Evolutionary conservation across 2,329 filamentous ascomycete species (phyloP).

Genomic region (Curvularia spicifera): DNA sequence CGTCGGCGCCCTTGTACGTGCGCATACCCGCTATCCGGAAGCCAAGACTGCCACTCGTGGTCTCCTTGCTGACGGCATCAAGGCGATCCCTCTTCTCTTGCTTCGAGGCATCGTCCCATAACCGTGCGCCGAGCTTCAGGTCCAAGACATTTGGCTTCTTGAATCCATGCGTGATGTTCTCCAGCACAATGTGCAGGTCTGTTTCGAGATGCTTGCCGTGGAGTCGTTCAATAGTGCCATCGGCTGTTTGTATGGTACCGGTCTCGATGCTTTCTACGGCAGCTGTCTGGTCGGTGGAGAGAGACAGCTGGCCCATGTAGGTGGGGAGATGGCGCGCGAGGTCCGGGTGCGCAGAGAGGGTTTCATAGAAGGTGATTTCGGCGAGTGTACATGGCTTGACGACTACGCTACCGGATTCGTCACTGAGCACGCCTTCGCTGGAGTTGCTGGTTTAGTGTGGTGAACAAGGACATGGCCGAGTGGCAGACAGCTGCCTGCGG

Average conservation of each 20-base stretch:
- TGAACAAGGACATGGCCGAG: constrained; percentile 2
- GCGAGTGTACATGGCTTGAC: constrained; percentile 90
- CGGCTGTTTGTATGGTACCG: constrained; percentile 37
- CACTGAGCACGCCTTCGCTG: constrained; percentile 89
- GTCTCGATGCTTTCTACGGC: constrained; percentile 29
- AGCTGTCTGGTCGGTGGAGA: constrained; percentile 50
- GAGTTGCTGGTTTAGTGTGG: constrained; percentile 11
- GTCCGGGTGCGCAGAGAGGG: constrained; percentile 69
- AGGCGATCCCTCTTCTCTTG: constrained; percentile 64
- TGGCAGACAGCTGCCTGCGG: constrained; percentile 2
- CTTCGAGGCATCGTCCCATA: constrained; percentile 79
- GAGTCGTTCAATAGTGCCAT: constrained; percentile 47
- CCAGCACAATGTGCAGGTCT: constrained; percentile 79
- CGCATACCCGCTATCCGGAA: constrained; percentile 72
- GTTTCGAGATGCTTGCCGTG: constrained; percentile 73
- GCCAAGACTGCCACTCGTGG: constrained; percentile 65
- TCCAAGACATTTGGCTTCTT: constrained; percentile 88
- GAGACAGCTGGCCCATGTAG: constrained; percentile 78
- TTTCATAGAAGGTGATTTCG: constrained; percentile 91
- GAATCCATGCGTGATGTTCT: constrained; percentile 84
- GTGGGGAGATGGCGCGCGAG: constrained; percentile 83
- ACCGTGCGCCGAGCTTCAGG: constrained; percentile 82
- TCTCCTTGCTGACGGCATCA: constrained; percentile 64
- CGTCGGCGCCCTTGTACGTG: constrained; percentile 54
- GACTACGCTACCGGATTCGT: constrained; percentile 81